Evolutionary conservation across 2,329 filamentous ascomycete genomes (phyloP).

Genomic region (Diaporthe nobilis): DNA sequence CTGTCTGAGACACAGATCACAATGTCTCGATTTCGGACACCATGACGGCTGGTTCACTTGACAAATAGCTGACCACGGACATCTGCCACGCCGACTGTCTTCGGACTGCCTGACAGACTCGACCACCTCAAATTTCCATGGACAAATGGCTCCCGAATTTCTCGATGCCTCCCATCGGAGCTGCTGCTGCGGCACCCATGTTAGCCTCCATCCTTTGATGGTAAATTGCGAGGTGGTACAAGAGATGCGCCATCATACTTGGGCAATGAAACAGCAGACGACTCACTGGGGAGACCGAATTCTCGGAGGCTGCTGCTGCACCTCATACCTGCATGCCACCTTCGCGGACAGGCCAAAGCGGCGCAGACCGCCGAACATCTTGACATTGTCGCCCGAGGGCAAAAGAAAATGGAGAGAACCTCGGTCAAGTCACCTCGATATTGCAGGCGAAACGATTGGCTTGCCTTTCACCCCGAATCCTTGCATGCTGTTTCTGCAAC

Average conservation of each 20-base stretch:
- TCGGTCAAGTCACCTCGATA: background rate
- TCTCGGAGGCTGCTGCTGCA: background rate
- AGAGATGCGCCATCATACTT: background rate
- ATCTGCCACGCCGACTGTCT: background rate
- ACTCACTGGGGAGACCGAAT: background rate
- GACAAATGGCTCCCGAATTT: background rate
- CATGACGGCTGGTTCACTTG: background rate
- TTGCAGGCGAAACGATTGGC: constrained; percentile 11
- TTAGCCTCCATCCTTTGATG: background rate
- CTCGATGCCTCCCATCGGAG: background rate
- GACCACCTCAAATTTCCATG: background rate
- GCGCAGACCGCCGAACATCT: background rate
- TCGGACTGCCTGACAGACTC: background rate
- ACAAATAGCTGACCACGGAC: background rate
- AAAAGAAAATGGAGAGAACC: background rate
- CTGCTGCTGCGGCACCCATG: background rate
- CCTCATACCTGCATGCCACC: background rate
- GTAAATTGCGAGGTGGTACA: constrained; percentile 6
- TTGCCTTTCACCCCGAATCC: background rate
- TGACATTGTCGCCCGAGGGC: background rate
- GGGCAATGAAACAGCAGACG: background rate
- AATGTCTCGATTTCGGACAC: background rate
- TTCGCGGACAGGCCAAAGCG: no score
- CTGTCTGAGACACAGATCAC: constrained; percentile 34
- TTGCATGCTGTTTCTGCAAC: constrained; percentile 23